Base-by-base conservation (phyloP, 2,329 filamentous ascomycete genomes). In the Cercospora citrullina region DNA sequence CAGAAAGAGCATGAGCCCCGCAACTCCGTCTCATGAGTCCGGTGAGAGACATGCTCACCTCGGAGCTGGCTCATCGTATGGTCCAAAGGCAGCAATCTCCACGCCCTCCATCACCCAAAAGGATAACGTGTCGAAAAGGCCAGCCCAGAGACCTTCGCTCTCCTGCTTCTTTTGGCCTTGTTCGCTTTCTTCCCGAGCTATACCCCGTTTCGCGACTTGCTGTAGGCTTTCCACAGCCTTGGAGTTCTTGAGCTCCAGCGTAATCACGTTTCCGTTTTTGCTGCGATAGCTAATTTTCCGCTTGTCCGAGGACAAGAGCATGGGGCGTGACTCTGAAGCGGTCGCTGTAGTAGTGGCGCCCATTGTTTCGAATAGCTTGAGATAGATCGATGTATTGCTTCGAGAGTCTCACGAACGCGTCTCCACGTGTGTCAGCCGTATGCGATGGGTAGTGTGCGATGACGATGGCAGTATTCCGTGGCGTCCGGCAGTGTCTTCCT, bases 41-140 rank as follows among this genome's bases (percentile, higher is more conserved):
- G 14, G 36, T 8, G 60, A 21, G 21, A 64, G 33, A 33, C 51
- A 48, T 51, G 33, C 23, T 68, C 58, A 68, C 53, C 59, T 68
- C 5, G 28, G 33, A 36, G 48, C 36, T 59, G 70, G 66, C 59
- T 73, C 72, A 36, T 73, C 71, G 60, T 73, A 73, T 14, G 71
- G 69, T 10, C 71, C 72, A 59, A 72, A 73, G 39, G 61, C 63
- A 23, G 72, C 70, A 31, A 73, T 68, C 66, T 73, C 72, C 28
- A 73, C 58, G 23, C 69, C 69, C 39, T 73, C 72, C 65, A 68
- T 68, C 48, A 68, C 64, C 68, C 69, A 71, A 60, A 72, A 71
- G 57, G 67, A 68, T 7, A 73, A 36, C 9, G 72, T 71, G 63
- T 73, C 72, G 59, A 70, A 69, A 28, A 73, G 39, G n/a, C 67